Evolutionary conservation across 1,284 basidiomycete genomes (phyloP), one percentile per base, ranked within the genome.

Genomic region (Paramarasmius palmivorus): DNA sequence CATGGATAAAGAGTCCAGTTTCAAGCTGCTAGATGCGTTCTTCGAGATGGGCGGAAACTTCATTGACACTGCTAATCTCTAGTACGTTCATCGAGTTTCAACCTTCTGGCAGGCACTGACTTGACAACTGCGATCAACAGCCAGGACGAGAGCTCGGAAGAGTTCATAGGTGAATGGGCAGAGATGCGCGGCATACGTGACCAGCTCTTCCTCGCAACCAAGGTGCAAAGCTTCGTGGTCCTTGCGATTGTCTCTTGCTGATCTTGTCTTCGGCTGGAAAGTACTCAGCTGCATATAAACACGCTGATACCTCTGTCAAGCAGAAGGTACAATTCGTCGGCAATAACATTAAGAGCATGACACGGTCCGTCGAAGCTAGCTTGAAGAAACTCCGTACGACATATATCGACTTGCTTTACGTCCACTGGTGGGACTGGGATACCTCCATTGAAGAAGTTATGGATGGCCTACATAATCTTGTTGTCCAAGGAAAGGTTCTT

Each of bases 381-480:
- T 70, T 85, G 54, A 77, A 79, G 65, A 84, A 82, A 60, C 72
- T 86, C 4, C 73, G 80, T 22, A 85, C 83, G 14, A 63, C 65
- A 32, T 86, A 83, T 58, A 74, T 82, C 60, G 79, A 82, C 57
- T 69, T 81, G 26, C 61, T 79, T 25, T 83, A 83, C 64, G 62
- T 82, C n/a, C 81, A 82, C 63, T 81, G 73, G 72, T 81, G 76
- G 76, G 78, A 82, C 62, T 81, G 59, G 55, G 69, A 74, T 9
- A 82, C 82, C 10, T 73, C 71, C 37, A 66, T 84, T 50, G 77
- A 81, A 58, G 82, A 85, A 61, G 68, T 83, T 14, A 83, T 85
- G 82, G 68, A 74, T 47, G 64, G 68, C 3, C 68, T 83, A 2
- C 75, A 82, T 59, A 67, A 68, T 36, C 65, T 79, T 22, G 72